Percentiles rank a stretch among this genome's conserved stretches.
phyloP scores from a whole-genome alignment of 106 monocot species.

The Dactylorhiza incarnata region DNA sequence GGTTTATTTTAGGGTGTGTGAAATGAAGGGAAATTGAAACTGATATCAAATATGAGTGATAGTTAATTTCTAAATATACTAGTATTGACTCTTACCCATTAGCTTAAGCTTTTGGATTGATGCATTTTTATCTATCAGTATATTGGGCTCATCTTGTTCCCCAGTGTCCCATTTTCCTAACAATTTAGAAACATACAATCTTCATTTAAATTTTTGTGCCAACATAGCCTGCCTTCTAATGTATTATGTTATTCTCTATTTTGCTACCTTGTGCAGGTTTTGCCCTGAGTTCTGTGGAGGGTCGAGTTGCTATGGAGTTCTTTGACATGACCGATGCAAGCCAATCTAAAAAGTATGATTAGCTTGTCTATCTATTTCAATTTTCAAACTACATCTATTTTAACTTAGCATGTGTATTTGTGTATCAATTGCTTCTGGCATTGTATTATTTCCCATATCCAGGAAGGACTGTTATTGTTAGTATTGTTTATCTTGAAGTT shows the following conservation, averaged over 20 bases:
- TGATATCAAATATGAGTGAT: too few species aligned
- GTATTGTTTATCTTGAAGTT: not conserved
- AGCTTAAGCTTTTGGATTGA: not conserved
- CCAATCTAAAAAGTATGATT: slow-evolving; percentile 67
- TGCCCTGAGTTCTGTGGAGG: slow-evolving; percentile 97
- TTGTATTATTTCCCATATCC: not conserved
- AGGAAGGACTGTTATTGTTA: not conserved
- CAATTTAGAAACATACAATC: not conserved
- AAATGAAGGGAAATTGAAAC: too few species aligned
- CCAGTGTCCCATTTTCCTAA: not conserved
- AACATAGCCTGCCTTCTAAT: not conserved
- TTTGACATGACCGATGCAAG: slow-evolving; percentile 78
- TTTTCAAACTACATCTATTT: not conserved
- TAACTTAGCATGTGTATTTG: not conserved
- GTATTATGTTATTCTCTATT: not conserved
- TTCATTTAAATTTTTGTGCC: not conserved
- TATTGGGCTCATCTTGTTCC: not conserved
- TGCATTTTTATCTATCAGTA: not conserved
- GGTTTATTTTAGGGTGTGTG: too few species aligned
- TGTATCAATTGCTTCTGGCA: not conserved
- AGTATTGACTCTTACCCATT: not conserved
- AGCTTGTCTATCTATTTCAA: not conserved
- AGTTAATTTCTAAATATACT: too few species aligned
- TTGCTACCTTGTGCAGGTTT: slow-evolving; percentile 53
- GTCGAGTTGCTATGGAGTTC: slow-evolving; percentile 89